Evolutionary conservation across 2,329 filamentous ascomycete species (phyloP).

Genomic region (Fusarium camptoceras): DNA sequence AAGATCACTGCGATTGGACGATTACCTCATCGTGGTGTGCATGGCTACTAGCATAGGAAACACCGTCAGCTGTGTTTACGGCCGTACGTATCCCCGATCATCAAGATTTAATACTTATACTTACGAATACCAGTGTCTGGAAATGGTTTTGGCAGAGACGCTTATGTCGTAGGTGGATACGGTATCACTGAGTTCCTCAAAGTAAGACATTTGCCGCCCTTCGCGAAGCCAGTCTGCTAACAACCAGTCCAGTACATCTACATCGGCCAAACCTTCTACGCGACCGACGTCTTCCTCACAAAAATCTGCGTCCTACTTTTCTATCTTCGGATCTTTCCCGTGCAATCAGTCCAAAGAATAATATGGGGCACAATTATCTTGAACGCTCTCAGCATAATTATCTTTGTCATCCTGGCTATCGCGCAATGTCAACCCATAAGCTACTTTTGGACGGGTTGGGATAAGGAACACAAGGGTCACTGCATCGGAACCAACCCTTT

Average conservation of each 20-base stretch:
- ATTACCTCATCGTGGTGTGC: background rate
- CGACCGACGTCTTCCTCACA: conserved; percentile 15
- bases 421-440: conserved; percentile 14
- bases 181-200: conserved; percentile 7
- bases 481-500: conserved; percentile 15
- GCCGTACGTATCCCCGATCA: background rate
- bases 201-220: rapidly evolving
- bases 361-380: conserved; percentile 22
- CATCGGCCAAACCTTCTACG: conserved; percentile 17
- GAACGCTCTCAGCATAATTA: background rate
- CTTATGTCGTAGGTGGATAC: background rate
- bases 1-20: background rate
- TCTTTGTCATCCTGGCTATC: conserved; percentile 2
- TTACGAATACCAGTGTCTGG: background rate
- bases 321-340: conserved; percentile 27
- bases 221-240: background rate
- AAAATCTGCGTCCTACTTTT: conserved; percentile 30
- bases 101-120: rapidly evolving
- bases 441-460: conserved; percentile 26
- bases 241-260: conserved; percentile 7
- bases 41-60: background rate
- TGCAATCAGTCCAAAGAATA: background rate
- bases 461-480: conserved; percentile 2
- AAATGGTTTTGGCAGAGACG: conserved; percentile 19
- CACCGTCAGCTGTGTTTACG: background rate